Evolutionary conservation across 805 yeast genomes (phyloP).

Genomic region (Wickerhamiella kurtzmanii): DNA sequence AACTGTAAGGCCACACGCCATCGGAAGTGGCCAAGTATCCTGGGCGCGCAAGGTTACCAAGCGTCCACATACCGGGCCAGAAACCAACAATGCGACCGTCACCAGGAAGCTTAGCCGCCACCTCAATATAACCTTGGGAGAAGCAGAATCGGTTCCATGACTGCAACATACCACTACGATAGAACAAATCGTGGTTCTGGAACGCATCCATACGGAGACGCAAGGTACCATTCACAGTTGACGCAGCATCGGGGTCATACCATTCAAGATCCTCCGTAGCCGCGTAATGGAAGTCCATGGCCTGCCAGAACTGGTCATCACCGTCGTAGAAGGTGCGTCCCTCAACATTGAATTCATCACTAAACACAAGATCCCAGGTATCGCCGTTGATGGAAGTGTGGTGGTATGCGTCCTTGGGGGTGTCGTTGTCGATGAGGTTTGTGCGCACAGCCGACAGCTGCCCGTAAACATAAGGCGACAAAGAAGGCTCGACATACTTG

Average conservation of each 20-base stretch:
- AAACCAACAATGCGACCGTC: constrained; percentile 66
- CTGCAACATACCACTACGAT: constrained; percentile 86
- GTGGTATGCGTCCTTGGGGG: constrained; percentile 41
- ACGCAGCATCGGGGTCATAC: constrained; percentile 85
- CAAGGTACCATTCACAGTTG: constrained; percentile 62
- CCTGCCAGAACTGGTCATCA: constrained; percentile 86
- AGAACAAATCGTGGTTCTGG: constrained; percentile 61
- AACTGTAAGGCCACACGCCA: constrained; percentile 92
- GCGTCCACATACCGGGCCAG: constrained; percentile 95
- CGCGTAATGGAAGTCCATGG: constrained; percentile 67
- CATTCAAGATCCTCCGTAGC: constrained; percentile 88
- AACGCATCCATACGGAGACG: constrained; percentile 65
- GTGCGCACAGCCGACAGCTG: constrained; percentile 46
- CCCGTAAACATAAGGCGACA: constrained; percentile 47
- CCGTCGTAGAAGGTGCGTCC: constrained; percentile 85
- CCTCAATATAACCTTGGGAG: constrained; percentile 69
- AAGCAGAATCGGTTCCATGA: constrained; percentile 87
- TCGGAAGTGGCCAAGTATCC: constrained; percentile 80
- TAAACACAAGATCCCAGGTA: constrained; percentile 63
- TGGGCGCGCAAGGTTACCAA: constrained; percentile 88
- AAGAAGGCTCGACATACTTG: constrained; percentile 26
- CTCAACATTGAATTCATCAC: constrained; percentile 81
- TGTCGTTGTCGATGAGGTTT: constrained; percentile 51
- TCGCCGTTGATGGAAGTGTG: constrained; percentile 48
- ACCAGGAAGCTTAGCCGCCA: constrained; percentile 67